Base-by-base conservation (phyloP, 768 basidiomycete species). In the Phanerochaete carnosa region DNA sequence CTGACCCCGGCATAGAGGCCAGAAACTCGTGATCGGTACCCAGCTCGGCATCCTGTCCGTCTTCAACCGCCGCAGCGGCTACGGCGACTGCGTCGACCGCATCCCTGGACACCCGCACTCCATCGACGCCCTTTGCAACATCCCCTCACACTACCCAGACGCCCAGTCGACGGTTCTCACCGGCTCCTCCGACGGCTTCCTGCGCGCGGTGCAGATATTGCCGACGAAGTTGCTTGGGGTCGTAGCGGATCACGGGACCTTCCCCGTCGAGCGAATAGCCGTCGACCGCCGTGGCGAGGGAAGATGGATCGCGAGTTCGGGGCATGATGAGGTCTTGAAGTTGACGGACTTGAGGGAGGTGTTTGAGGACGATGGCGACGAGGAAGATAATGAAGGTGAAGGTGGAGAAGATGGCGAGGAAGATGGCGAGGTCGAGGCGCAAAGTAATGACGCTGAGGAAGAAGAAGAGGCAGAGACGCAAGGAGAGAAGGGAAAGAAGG, bases 221-320 rank as follows among this genome's bases (percentile, higher is more conserved):
- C 95, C 95, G 1, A 95, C 91, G 57, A 92, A 93, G 70, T 80
- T 98, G 32, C 76, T 96, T 46, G 95, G 95, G 22, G 88, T 95
- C 52, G 87, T 98, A 43, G 90, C 89, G 13, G 92, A 95, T 65
- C 95, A 97, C 66, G 93, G 92, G 4, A 90, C 93, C 61, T 94
- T 92, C 75, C 95, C 95, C 6, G 84, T 98, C 52, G 95, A 98
- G 74, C 83, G 93, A 26, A 86, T 97, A 45, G 85, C 83, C 22
- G 76, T 95, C 22, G 86, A 85, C 65, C 73, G 75, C 49, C 77
- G 71, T 26, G 79, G 79, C 2, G 77, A 85, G 60, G 80, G 82
- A 23, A 87, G 87, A 76, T 97, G 95, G 93, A 82, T 94, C n/a
- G 95, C 88, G 23, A 95, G 94, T 71, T 92, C 86, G 26, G 92